A percentile compares a stretch with the other conserved stretches of the same genome.
These are phyloP conservation scores for Russula sp. DNA, from an alignment of 768 basidiomycete genomes.

Conservation along the genomic window DNA sequence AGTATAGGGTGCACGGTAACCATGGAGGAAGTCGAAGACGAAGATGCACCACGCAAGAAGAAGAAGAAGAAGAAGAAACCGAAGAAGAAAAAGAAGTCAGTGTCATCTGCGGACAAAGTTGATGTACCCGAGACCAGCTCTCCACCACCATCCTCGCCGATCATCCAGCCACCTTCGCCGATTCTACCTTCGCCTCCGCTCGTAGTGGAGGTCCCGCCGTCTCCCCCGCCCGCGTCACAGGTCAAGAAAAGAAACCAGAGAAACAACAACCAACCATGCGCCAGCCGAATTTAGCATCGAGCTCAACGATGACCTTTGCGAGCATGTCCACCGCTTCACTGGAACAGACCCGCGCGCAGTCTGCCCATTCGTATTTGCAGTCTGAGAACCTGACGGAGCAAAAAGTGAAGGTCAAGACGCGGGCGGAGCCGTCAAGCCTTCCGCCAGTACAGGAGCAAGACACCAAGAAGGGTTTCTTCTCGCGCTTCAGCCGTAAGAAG, in stretches of 20 bases:
- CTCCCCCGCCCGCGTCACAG: background rate
- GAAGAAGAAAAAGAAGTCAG: constrained; percentile 60
- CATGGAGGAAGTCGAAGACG: constrained; percentile 73
- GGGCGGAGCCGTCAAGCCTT: constrained; percentile 55
- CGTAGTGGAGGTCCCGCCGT: background rate
- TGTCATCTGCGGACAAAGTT: constrained; percentile 32
- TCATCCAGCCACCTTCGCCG: constrained; percentile 15
- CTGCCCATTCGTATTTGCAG: constrained; percentile 67
- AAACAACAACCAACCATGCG: constrained; percentile 18
- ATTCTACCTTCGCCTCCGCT: constrained; percentile 3
- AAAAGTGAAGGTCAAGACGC: constrained; percentile 70
- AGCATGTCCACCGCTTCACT: constrained; percentile 42
- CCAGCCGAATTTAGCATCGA: constrained; percentile 29
- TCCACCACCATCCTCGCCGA: constrained; percentile 30
- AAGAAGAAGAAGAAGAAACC: constrained; percentile 79
- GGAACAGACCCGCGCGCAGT: constrained; percentile 56
- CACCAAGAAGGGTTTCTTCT: constrained; percentile 49
- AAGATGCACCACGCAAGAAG: constrained; percentile 45
- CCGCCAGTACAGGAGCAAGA: constrained; percentile 44
- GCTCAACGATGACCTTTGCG: constrained; percentile 30
- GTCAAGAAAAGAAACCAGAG: constrained; percentile 22
- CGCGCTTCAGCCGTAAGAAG: constrained; percentile 46
- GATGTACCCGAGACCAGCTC: constrained; percentile 30
- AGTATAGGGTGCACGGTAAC: constrained; percentile 47
- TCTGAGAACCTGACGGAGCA: constrained; percentile 44